These are phyloP conservation scores for Fusarium poae DNA, from an alignment of 2,329 filamentous ascomycete species.

Conservation along the genomic window DNA sequence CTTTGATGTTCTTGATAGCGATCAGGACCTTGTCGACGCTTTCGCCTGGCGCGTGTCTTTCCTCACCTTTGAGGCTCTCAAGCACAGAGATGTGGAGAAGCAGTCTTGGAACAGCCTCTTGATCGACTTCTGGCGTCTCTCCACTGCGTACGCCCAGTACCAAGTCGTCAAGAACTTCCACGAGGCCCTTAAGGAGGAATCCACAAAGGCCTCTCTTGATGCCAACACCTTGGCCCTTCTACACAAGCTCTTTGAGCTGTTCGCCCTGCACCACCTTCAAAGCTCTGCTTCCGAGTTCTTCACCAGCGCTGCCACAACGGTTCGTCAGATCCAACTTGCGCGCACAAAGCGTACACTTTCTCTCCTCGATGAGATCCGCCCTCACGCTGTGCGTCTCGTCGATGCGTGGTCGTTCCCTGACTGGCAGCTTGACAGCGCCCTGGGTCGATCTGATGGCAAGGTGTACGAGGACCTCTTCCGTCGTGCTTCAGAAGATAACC, in stretches of 20 bases:
- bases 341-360: slow-evolving; percentile 76
- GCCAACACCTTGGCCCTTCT: slow-evolving; percentile 68
- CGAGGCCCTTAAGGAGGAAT: slow-evolving; percentile 58
- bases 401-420: slow-evolving; percentile 83
- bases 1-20: slow-evolving; percentile 78
- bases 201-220: slow-evolving; percentile 67
- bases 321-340: slow-evolving; percentile 78
- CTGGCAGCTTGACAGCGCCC: slow-evolving; percentile 79
- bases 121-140: slow-evolving; percentile 82
- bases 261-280: slow-evolving; percentile 74
- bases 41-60: slow-evolving; percentile 82
- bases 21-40: slow-evolving; percentile 77
- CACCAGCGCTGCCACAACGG: slow-evolving; percentile 75
- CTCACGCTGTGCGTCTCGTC: slow-evolving; percentile 78
- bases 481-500: slow-evolving; percentile 78
- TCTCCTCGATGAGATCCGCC: slow-evolving; percentile 77
- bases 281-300: slow-evolving; percentile 80
- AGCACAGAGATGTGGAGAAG: slow-evolving; percentile 80
- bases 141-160: slow-evolving; percentile 81
- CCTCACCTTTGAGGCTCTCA: slow-evolving; percentile 80
- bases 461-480: slow-evolving; percentile 84
- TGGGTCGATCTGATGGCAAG: slow-evolving; percentile 78
- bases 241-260: slow-evolving; percentile 85
- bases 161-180: slow-evolving; percentile 82
- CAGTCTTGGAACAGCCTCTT: slow-evolving; percentile 82